These are phyloP conservation scores for Ascochyta lentis DNA, from an alignment of 2,329 filamentous ascomycete genomes.

Conservation along the genomic window DNA sequence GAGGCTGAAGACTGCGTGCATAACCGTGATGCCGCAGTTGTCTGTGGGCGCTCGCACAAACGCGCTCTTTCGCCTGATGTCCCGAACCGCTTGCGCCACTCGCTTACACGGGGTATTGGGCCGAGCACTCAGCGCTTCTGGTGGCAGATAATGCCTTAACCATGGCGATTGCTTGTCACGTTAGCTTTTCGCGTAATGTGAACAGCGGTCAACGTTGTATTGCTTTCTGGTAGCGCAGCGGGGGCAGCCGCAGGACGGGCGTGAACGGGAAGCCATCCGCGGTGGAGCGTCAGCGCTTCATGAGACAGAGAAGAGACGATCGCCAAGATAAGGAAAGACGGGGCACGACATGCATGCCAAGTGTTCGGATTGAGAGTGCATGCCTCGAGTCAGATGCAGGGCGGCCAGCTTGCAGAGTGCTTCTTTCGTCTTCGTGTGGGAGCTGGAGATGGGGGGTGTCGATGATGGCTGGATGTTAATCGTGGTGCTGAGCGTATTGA, in stretches of 20 bases:
- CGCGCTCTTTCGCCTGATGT: background rate
- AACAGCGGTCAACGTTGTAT: background rate
- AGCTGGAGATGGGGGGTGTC: background rate
- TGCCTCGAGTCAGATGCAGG: conserved; percentile 10
- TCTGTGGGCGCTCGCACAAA: background rate
- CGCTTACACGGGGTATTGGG: background rate
- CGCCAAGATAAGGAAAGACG: conserved; percentile 5
- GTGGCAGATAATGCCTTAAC: background rate
- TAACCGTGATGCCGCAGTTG: background rate
- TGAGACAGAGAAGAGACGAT: conserved; percentile 9
- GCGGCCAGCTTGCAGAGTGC: conserved; percentile 10
- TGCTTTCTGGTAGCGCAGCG: background rate
- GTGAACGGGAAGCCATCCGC: conserved; percentile 6
- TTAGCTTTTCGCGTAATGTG: background rate
- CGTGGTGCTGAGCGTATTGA: background rate
- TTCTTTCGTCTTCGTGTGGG: conserved; percentile 4
- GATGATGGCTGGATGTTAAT: background rate
- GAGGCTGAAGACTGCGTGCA: background rate
- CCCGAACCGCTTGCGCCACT: background rate
- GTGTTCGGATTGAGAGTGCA: conserved; percentile 2
- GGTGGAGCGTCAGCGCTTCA: conserved; percentile 16
- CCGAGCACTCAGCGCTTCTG: background rate
- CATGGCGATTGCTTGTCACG: background rate
- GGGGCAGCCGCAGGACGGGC: background rate
- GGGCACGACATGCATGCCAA: conserved; percentile 9